These are phyloP conservation scores for Leishmania arabica DNA, from an alignment of 208 protist genomes.

Conservation along the genomic window DNA sequence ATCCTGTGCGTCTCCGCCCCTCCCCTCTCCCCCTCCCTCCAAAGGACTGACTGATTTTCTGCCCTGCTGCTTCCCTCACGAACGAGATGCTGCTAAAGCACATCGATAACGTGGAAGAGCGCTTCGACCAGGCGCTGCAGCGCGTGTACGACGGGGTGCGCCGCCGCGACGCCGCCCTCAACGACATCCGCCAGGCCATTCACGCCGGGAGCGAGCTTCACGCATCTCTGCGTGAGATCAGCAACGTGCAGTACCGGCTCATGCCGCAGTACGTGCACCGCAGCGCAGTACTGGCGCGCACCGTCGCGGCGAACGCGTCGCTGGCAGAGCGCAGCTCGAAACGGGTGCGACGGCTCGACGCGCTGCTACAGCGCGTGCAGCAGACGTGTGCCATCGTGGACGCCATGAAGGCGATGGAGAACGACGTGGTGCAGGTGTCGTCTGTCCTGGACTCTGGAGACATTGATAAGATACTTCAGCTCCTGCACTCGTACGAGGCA, in stretches of 20 bases:
- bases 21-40: neutral
- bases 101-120: constrained; percentile 57
- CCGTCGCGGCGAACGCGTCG: constrained; percentile 48
- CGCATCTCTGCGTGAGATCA: constrained; percentile 38
- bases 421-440: constrained; percentile 34
- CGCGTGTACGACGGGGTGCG: constrained; percentile 49
- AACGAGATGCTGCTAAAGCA: constrained; percentile 31
- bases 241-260: constrained; percentile 43
- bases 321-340: constrained; percentile 58
- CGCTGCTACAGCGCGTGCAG: constrained; percentile 60
- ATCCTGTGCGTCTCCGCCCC: neutral
- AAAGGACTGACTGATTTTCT: neutral
- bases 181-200: constrained; percentile 38
- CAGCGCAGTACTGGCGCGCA: constrained; percentile 46
- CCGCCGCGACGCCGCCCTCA: constrained; percentile 48
- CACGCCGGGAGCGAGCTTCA: constrained; percentile 28
- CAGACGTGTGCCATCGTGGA: constrained; percentile 50
- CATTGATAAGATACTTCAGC: constrained; percentile 53
- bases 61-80: neutral
- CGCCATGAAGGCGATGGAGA: constrained; percentile 52
- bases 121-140: constrained; percentile 52
- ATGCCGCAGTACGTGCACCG: constrained; percentile 53
- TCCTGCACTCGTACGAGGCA: constrained; percentile 66
- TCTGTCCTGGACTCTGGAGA: constrained; percentile 41
- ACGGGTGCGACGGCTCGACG: constrained; percentile 46